A percentile compares a stretch with the other conserved stretches of the same genome.
These are phyloP conservation scores for Flaveria robusta DNA, from an alignment of 129 eudicot genomes.

Conservation along the genomic window DNA sequence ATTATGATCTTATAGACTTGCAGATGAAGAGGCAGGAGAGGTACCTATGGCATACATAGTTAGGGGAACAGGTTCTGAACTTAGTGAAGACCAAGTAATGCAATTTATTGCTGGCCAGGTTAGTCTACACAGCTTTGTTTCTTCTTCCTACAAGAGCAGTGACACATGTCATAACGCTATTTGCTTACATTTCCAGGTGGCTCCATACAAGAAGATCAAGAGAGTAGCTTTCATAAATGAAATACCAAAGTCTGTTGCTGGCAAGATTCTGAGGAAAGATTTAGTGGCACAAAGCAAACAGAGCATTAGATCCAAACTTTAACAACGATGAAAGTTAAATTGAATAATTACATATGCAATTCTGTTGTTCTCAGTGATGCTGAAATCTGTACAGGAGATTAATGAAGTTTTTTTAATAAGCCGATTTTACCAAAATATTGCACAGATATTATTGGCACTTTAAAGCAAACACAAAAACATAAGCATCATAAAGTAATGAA, in stretches of 20 bases:
- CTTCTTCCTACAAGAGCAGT: conserved; percentile 13
- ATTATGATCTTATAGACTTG: conserved; percentile 45
- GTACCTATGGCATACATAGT: conserved; percentile 77
- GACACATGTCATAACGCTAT: conserved; percentile 5
- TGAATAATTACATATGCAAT: background rate
- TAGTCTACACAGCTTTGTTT: conserved; percentile 8
- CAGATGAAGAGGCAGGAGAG: conserved; percentile 83
- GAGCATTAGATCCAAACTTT: conserved; percentile 50
- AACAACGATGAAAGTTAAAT: conserved; percentile 10
- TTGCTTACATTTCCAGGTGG: conserved; percentile 50
- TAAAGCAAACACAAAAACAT: background rate
- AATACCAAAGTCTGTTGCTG: conserved; percentile 83
- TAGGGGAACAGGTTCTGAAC: conserved; percentile 48
- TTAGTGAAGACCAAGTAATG: conserved; percentile 61
- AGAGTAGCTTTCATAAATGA: conserved; percentile 61
- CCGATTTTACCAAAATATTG: conserved; percentile 8
- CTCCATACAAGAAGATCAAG: conserved; percentile 75
- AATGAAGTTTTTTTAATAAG: background rate
- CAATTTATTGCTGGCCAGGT: conserved; percentile 73
- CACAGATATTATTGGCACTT: background rate
- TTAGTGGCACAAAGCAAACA: conserved; percentile 48
- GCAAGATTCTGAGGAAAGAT: conserved; percentile 68
- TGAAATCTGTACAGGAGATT: conserved; percentile 16
- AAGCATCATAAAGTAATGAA: conserved; percentile 11
- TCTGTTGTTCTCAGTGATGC: background rate